Base-by-base conservation (phyloP, 1,284 basidiomycete genomes). In the Quambalaria eucalypti region DNA sequence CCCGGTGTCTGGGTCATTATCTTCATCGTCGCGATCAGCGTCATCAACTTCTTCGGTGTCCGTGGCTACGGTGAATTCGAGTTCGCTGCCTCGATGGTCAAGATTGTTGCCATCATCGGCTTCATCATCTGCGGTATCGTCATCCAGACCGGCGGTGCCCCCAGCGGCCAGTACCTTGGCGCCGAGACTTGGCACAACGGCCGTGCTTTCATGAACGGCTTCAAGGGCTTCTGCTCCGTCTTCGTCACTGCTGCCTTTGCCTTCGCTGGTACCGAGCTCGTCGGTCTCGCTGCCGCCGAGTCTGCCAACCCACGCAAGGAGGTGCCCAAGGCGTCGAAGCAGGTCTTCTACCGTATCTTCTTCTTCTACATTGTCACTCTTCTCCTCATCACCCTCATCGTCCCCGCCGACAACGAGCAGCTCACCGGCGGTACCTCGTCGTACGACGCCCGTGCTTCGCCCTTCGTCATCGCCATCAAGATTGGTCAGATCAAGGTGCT, bases 221-320 rank as follows among this genome's bases (percentile, higher is more conserved):
- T 74, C 65, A 71, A 73, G 53, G 73, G 73, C 29, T 71, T 72
- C 61, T 57, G 59, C 16, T 61, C 64, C n/a, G 60, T 72, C 28
- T 75, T 75, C 30, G 64, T 69, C 47, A 63, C 61, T 0, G 73
- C 70, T n/a, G 69, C 71, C 10, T 73, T 74, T 53, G 62, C 68
- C 39, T 74, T 71, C 39, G 58, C 66, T 9, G 69, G 76, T 46
- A 76, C 67, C 12, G 62, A 74, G 60, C 61, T 90, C 82, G 48
- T 87, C 81, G 85, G 85, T 85, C 60, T 83, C 78, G 61, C 83
- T 78, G 71, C 81, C 78, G 64, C 87, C 83, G 56, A 86, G 80
- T 79, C 80, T 2, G 72, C 73, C 54, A 78, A 80, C 69, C 78
- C 79, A 7, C 69, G 78, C 52, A 78, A 77, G 64, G 74, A 76